Conservation (phyloP, 768 basidiomycete species). For the Psilocybe tampanensis region DNA sequence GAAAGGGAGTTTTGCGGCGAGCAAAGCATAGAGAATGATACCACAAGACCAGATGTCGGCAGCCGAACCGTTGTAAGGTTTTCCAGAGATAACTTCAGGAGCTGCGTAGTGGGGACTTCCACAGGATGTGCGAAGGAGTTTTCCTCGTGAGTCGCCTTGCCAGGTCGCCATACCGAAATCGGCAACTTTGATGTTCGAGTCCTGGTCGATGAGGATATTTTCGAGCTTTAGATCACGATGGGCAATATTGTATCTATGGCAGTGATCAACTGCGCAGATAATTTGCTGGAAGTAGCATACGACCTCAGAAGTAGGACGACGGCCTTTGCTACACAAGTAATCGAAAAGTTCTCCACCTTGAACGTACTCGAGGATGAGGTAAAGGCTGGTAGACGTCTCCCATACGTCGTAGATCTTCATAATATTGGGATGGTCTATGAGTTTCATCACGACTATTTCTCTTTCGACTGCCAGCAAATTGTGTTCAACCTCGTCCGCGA, state of each 20-base stretch:
- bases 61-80: constrained; percentile 81
- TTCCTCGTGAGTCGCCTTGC: constrained; percentile 58
- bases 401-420: constrained; percentile 96
- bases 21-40: constrained; percentile 88
- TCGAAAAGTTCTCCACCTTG: constrained; percentile 96
- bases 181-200: constrained; percentile 90
- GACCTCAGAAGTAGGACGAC: constrained; percentile 71
- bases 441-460: constrained; percentile 97
- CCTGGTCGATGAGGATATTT: constrained; percentile 83
- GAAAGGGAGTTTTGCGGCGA: constrained; percentile 88
- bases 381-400: constrained; percentile 90
- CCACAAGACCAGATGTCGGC: constrained; percentile 98
- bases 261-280: constrained; percentile 88
- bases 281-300: constrained; percentile 92
- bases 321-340: constrained; percentile 79
- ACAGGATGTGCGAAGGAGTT: constrained; percentile 78
- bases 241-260: constrained; percentile 91
- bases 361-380: constrained; percentile 92
- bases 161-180: constrained; percentile 99
- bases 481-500: constrained; percentile 76
- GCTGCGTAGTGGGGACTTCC: constrained; percentile 96
- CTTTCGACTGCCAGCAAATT: constrained; percentile 82
- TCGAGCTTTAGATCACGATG: constrained; percentile 96
- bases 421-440: constrained; percentile 93
- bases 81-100: constrained; percentile 86